Evolutionary conservation across 2,329 filamentous ascomycete genomes (phyloP).

Genomic region (Trichoderma sp.): DNA sequence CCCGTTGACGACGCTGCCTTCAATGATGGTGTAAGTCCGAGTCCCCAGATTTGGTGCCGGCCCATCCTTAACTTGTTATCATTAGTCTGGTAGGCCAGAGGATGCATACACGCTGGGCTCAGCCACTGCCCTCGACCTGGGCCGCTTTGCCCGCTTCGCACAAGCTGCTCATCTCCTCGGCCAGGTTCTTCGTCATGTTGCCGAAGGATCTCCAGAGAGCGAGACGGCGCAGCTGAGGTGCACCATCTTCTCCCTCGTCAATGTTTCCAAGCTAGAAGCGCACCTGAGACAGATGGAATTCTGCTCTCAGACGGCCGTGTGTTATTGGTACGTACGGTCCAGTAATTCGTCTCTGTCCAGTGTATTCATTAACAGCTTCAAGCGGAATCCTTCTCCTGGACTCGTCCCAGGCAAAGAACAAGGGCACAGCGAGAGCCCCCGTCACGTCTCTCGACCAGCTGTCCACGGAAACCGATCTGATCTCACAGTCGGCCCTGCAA

Average conservation of each 20-base stretch:
- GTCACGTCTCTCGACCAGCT: slow-evolving; percentile 6
- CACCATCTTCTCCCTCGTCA: slow-evolving; percentile 28
- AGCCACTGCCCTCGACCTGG: slow-evolving; percentile 17
- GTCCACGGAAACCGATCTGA: slow-evolving; percentile 8
- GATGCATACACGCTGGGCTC: slow-evolving; percentile 20
- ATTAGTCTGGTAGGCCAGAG: slow-evolving; percentile 8
- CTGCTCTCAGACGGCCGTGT: slow-evolving; percentile 25
- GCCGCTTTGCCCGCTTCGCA: slow-evolving; percentile 28
- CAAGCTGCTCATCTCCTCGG: slow-evolving; percentile 28
- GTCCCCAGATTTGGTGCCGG: no score
- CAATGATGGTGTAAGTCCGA: slow-evolving; percentile 18
- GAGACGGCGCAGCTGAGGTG: slow-evolving; percentile 28
- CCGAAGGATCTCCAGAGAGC: slow-evolving; percentile 8
- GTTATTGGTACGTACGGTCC: slow-evolving; percentile 15
- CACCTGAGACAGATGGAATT: slow-evolving; percentile 23
- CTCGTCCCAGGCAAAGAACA: background rate
- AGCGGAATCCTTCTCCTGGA: slow-evolving; percentile 23
- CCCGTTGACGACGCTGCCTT: slow-evolving; percentile 26
- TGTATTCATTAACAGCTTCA: background rate
- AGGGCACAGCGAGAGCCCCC: background rate
- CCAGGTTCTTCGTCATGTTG: slow-evolving; percentile 20
- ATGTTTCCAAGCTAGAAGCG: slow-evolving; percentile 16
- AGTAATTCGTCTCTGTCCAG: rapidly evolving
- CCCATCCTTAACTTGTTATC: background rate
- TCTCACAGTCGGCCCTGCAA: slow-evolving; percentile 11